Evolutionary conservation across 164 flowering plant genomes (phyloP), one percentile per base, ranked within the genome.

Genomic region (Malania oleifera): DNA sequence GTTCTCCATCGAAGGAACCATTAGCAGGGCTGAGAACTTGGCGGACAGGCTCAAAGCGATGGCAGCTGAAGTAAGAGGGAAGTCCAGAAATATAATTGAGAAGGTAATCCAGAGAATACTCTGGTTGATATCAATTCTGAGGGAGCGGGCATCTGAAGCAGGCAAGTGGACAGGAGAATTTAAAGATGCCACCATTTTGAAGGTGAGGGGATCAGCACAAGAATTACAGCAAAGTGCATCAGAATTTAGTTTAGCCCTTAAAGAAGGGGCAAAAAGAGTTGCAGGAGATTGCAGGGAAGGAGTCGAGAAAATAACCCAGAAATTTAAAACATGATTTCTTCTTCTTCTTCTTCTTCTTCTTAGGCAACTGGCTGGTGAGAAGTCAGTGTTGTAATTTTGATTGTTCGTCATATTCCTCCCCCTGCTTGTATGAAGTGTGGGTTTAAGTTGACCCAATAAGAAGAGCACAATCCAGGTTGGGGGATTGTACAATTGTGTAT

Each of bases 251-350:
- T 54, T 41, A 2, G 22, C 59, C 14, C 19, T 79, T 14, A 77
- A 70, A 55, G 96, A 87, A 57, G 80, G 91, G 12, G 80, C 77
- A 11, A 89, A 78, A 70, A 71, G 91, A 40, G 72, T 82, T 19
- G 87, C 70, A 0, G 93, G 68, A 62, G 98, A 92, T 51, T 89
- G 96, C 74, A 77, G 75, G 63, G 95, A 73, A 50, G 88, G 95
- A 43, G 85, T 89, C 35, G 89, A 73, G 70, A 89, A 82, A 67
- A 64, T 92, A 48, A 76, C 89, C 17, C 96, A 92, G 63, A 89
- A 72, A 66, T 92, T 89, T 77, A 87, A 86, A 78, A 62, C 82
- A 48, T 83, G 76, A 78, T 15, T 24, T 19, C 24, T 46, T 20
- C 57, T 22, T 26, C 17, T 18, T 43, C 40, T 39, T 13, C 22